A percentile compares a stretch with the other conserved stretches of the same genome.
phyloP scores from a whole-genome alignment of 768 basidiomycete species.

The Gymnopilus junonius region DNA sequence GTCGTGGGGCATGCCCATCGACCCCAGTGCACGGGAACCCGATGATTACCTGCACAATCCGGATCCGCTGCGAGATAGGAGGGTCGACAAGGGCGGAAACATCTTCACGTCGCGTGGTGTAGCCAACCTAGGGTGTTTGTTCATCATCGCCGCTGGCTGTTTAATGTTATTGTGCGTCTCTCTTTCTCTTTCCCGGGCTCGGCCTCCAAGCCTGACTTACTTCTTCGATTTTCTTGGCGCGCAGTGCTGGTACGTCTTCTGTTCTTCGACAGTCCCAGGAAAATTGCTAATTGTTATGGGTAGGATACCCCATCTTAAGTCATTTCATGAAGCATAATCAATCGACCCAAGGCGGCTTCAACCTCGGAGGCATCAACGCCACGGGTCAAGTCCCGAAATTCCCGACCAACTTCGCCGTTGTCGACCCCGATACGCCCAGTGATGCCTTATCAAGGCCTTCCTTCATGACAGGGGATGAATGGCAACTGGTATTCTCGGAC shows the following conservation, averaged over 20 bases:
- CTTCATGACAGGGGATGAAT: constrained; percentile 51
- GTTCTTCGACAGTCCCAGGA: constrained; percentile 4
- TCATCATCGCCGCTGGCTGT: constrained; percentile 45
- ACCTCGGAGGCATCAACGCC: constrained; percentile 67
- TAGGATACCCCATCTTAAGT: constrained; percentile 48
- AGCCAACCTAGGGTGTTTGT: constrained; percentile 61
- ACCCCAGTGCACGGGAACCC: constrained; percentile 42
- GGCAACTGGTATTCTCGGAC: constrained; percentile 57
- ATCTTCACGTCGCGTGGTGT: constrained; percentile 62
- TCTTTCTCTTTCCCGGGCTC: neutral
- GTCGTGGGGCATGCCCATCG: constrained; percentile 46
- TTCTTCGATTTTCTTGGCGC: neutral
- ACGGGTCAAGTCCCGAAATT: constrained; percentile 64
- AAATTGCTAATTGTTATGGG: neutral
- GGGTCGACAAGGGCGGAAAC: constrained; percentile 53
- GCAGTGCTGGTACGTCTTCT: constrained; percentile 37
- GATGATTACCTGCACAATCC: constrained; percentile 64
- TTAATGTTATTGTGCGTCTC: constrained; percentile 50
- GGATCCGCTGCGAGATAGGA: constrained; percentile 52
- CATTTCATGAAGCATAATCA: constrained; percentile 39
- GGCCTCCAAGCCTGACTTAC: neutral
- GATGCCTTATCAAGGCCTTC: constrained; percentile 49
- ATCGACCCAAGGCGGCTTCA: constrained; percentile 51
- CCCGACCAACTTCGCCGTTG: constrained; percentile 56
- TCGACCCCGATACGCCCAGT: constrained; percentile 72